Conservation (phyloP, 306 rosid genomes). For the Corylus avellana region DNA sequence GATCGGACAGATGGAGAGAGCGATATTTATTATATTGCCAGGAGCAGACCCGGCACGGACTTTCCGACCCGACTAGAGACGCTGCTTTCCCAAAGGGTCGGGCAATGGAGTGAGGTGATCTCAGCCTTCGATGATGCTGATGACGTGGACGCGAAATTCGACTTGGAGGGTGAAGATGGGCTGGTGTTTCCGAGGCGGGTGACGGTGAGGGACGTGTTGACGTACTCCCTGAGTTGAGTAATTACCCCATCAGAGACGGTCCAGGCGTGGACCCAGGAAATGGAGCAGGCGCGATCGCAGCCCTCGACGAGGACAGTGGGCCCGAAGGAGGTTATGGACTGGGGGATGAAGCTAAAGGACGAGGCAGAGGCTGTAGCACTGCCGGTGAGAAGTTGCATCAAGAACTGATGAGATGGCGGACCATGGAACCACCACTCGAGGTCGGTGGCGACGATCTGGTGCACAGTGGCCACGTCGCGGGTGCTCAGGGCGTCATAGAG, state of each 20-base stretch:
- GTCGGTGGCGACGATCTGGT: constrained; percentile 61
- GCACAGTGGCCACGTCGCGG: constrained; percentile 67
- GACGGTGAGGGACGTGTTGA: constrained; percentile 91
- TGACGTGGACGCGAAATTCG: constrained; percentile 4
- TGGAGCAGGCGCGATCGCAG: constrained; percentile 52
- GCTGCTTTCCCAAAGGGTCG: constrained; percentile 89
- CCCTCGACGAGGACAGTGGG: constrained; percentile 80
- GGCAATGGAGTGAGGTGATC: constrained; percentile 54
- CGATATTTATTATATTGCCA: constrained; percentile 52
- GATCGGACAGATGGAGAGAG: background rate
- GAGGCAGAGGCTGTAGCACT: constrained; percentile 30
- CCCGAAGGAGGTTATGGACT: constrained; percentile 60
- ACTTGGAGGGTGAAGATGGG: constrained; percentile 3
- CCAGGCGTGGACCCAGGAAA: constrained; percentile 91
- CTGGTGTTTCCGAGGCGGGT: constrained; percentile 54
- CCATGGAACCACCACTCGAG: constrained; percentile 99
- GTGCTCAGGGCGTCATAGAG: constrained; percentile 85
- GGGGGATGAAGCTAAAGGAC: constrained; percentile 56
- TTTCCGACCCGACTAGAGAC: constrained; percentile 68
- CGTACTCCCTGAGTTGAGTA: constrained; percentile 82
- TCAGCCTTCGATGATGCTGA: constrained; percentile 37
- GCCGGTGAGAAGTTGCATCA: constrained; percentile 86
- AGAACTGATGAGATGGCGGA: constrained; percentile 83
- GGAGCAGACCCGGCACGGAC: constrained; percentile 93
- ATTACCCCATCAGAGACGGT: constrained; percentile 84